Evolutionary conservation across 2,329 filamentous ascomycete species (phyloP).

Genomic region (Alternaria panax): DNA sequence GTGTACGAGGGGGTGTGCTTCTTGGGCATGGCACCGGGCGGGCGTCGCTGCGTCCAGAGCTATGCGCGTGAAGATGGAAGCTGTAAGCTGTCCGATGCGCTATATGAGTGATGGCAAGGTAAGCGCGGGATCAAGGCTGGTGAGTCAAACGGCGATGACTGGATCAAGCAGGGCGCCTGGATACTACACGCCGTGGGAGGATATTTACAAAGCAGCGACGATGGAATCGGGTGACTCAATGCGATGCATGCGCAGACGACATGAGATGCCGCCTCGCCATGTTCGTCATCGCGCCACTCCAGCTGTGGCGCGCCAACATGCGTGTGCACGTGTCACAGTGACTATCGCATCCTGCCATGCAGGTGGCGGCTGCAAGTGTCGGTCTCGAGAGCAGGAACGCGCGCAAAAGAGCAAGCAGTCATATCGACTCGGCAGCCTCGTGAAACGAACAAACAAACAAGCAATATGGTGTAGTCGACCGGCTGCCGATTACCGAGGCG

Average conservation of each 20-base stretch:
- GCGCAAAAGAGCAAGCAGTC: neutral
- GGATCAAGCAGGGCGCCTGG: neutral
- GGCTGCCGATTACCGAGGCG: neutral
- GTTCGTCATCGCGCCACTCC: conserved; percentile 16
- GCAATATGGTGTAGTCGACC: neutral
- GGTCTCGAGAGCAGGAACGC: neutral
- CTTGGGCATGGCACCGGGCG: conserved; percentile 54
- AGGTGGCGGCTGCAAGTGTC: no score
- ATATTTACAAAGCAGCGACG: neutral
- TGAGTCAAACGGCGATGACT: conserved; percentile 21
- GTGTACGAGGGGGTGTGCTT: conserved; percentile 55
- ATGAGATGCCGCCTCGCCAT: neutral
- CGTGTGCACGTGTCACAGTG: conserved; percentile 1
- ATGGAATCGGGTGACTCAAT: conserved; percentile 12
- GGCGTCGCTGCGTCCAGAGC: neutral
- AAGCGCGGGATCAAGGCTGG: conserved; percentile 13
- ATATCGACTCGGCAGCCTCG: neutral
- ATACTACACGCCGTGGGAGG: neutral
- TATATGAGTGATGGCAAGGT: conserved; percentile 11
- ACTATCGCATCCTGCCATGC: neutral
- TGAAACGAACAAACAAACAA: neutral
- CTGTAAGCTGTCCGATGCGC: neutral
- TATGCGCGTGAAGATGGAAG: conserved; percentile 1
- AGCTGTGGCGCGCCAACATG: conserved; percentile 1
- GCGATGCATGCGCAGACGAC: neutral